Percentiles rank a stretch among this genome's conserved stretches.
Evolutionary conservation across 495 filamentous ascomycete species (phyloP).

Genomic region (Daldinia grandis): DNA sequence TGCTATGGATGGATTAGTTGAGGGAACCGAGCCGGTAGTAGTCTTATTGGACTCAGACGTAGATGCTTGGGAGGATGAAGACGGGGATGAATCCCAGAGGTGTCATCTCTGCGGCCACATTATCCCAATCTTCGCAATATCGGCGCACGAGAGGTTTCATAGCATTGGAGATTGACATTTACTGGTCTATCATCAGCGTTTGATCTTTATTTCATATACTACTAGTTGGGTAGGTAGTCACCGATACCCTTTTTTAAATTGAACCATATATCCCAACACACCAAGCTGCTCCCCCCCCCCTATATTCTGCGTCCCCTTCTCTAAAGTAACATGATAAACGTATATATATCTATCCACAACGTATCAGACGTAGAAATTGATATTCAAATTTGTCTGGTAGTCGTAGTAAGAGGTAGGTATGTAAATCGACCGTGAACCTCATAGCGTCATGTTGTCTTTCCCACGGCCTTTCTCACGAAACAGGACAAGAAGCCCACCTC

Average conservation of each 20-base stretch:
- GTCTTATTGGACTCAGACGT: slow-evolving; percentile 38
- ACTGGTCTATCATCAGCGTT: not conserved
- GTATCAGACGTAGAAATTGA: slow-evolving; percentile 33
- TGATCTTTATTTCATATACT: not conserved
- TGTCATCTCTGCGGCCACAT: slow-evolving; percentile 63
- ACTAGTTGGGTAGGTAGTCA: not conserved
- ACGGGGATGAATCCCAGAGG: slow-evolving; percentile 59
- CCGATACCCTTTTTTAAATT: slow-evolving; percentile 21
- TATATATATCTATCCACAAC: slow-evolving; percentile 24
- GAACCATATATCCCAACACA: slow-evolving; percentile 20
- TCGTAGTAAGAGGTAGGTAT: slow-evolving; percentile 11
- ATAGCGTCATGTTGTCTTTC: slow-evolving; percentile 8
- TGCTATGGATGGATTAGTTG: not conserved
- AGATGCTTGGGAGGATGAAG: slow-evolving; percentile 51
- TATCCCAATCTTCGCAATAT: slow-evolving; percentile 76
- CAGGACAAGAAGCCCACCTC: slow-evolving; percentile 5
- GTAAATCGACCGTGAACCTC: slow-evolving; percentile 27
- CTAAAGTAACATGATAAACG: slow-evolving; percentile 4
- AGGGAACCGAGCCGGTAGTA: not conserved
- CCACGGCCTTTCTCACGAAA: slow-evolving; percentile 11
- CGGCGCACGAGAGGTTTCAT: slow-evolving; percentile 79
- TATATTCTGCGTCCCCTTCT: not conserved
- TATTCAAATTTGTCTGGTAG: slow-evolving; percentile 6
- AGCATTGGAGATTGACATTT: slow-evolving; percentile 44
- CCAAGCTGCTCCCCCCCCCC: no score